Conservation (phyloP, 1,284 basidiomycete species). For the Pyrrhoderma noxium region DNA sequence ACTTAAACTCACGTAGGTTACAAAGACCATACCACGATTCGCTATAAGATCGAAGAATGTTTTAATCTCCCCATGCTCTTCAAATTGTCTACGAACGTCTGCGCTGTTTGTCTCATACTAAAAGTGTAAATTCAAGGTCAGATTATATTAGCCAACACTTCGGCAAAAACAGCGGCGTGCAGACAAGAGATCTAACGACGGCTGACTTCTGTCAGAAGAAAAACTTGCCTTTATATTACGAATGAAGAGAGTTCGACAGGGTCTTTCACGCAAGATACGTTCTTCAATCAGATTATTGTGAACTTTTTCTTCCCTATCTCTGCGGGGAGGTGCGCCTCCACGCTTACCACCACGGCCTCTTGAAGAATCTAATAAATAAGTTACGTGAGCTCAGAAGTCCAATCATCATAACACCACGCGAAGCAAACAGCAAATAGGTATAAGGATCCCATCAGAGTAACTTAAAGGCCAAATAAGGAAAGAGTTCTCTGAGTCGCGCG, state of each 20-base stretch:
- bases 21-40: constrained; percentile 94
- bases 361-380: constrained; percentile 17
- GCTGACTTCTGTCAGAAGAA: constrained; percentile 1
- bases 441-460: no score
- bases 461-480: neutral
- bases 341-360: constrained; percentile 46
- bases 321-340: constrained; percentile 38
- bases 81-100: constrained; percentile 80
- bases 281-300: constrained; percentile 85
- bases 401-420: no score
- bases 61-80: constrained; percentile 90
- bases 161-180: constrained; percentile 8
- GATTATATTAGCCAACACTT: neutral
- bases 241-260: constrained; percentile 93
- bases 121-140: neutral
- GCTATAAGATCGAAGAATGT: constrained; percentile 94
- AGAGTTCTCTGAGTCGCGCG: neutral
- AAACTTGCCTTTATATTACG: constrained; percentile 90
- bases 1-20: constrained; percentile 81
- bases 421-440: no score
- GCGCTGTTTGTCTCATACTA: constrained; percentile 89
- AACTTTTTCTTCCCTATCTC: constrained; percentile 74
- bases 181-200: constrained; percentile 12
- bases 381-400: constrained; percentile 11
- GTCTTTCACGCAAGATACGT: constrained; percentile 83